phyloP scores from a whole-genome alignment of 768 basidiomycete species.

The Macrolepiota dolichaula region DNA sequence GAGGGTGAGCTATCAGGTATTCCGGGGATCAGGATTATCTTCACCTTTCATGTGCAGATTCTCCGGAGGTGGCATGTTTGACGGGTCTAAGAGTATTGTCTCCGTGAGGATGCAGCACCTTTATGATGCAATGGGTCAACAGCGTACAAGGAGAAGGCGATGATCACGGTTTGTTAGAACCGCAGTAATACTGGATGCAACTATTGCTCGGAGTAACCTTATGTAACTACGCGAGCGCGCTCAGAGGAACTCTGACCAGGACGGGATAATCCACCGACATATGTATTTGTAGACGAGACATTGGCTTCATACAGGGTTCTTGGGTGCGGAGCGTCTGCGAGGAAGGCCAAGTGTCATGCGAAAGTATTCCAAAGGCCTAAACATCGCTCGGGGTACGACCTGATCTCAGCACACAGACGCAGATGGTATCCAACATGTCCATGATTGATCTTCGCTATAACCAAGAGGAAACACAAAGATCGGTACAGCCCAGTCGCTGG shows the following conservation, averaged over 20 bases:
- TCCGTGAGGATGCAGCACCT: slow-evolving; percentile 9
- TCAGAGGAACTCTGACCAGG: background rate
- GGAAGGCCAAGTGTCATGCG: background rate
- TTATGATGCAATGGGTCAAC: background rate
- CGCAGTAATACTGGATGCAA: background rate
- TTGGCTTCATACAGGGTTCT: background rate
- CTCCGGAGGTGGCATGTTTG: background rate
- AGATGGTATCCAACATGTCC: background rate
- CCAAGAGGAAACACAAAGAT: background rate
- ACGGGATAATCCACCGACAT: background rate
- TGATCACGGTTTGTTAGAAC: background rate
- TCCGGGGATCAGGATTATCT: background rate
- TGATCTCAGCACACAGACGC: background rate
- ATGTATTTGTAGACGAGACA: background rate
- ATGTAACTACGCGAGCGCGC: background rate
- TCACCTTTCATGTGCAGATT: background rate
- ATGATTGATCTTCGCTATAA: background rate
- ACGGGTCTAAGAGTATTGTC: slow-evolving; percentile 7
- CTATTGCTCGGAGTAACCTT: background rate
- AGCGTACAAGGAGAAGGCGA: background rate
- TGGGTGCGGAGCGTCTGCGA: background rate
- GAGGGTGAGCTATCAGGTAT: background rate
- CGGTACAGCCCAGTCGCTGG: background rate
- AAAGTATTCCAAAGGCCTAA: background rate
- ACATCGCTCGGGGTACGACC: background rate